phyloP scores from a whole-genome alignment of 192 early-diverging fungal species.

The Linnemannia exigua region DNA sequence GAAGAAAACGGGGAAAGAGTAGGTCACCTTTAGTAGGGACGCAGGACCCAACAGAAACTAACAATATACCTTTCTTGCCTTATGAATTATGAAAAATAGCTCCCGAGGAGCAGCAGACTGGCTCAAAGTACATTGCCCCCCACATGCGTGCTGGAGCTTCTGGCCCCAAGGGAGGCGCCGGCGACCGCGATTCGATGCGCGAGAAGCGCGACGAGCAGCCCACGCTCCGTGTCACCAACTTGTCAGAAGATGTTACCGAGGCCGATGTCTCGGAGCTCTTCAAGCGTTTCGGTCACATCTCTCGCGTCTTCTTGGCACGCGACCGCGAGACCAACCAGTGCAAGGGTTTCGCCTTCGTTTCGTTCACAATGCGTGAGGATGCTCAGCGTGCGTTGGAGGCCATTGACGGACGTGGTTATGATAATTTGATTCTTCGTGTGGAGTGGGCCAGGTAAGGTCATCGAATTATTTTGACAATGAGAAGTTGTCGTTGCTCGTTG shows the following conservation, averaged over 20 bases:
- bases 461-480: too few species aligned
- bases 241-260: conserved; percentile 95
- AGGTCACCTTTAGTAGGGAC: neutral
- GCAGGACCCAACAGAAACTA: neutral
- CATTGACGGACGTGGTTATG: conserved; percentile 96
- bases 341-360: conserved; percentile 98
- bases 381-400: conserved; percentile 87
- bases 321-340: conserved; percentile 88
- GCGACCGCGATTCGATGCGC: conserved; percentile 62
- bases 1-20: neutral
- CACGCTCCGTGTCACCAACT: conserved; percentile 93
- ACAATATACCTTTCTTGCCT: neutral
- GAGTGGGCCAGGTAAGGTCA: conserved; percentile 82
- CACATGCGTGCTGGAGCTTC: conserved; percentile 73
- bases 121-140: conserved; percentile 90
- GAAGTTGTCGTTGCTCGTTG: too few species aligned
- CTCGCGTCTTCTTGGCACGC: conserved; percentile 88
- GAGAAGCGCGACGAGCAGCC: conserved; percentile 77
- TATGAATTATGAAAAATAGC: neutral
- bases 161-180: conserved; percentile 30
- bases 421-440: conserved; percentile 93
- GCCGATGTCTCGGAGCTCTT: conserved; percentile 92
- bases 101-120: conserved; percentile 55
- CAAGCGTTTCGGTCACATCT: conserved; percentile 85
- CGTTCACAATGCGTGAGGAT: conserved; percentile 83